Conservation (phyloP, 495 filamentous ascomycete genomes). For the Thozetella sp. region DNA sequence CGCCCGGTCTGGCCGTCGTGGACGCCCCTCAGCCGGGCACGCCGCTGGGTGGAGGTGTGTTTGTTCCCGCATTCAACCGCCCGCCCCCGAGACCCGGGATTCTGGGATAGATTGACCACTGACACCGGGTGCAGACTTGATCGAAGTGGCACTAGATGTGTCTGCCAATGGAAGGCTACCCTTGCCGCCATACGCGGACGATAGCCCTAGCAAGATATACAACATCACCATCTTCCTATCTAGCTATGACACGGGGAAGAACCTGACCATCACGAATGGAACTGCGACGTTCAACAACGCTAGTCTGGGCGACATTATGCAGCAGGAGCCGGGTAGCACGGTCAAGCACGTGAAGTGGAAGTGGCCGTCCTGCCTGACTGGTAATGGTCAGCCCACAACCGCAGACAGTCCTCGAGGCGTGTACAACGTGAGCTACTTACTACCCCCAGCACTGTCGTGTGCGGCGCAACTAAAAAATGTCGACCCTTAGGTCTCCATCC, state of each 20-base stretch:
- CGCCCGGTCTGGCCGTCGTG: slow-evolving; percentile 63
- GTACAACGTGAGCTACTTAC: slow-evolving; percentile 43
- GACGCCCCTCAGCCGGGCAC: slow-evolving; percentile 69
- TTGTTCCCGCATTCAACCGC: not conserved
- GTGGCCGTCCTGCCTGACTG: slow-evolving; percentile 67
- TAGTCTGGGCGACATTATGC: slow-evolving; percentile 62
- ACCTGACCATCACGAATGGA: slow-evolving; percentile 71
- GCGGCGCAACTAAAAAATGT: not conserved
- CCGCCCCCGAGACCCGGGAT: slow-evolving; percentile 5
- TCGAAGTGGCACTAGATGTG: slow-evolving; percentile 69
- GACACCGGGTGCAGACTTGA: slow-evolving; percentile 40
- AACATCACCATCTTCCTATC: slow-evolving; percentile 69
- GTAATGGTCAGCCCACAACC: slow-evolving; percentile 44
- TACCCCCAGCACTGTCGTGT: not conserved
- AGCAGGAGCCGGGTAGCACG: slow-evolving; percentile 61
- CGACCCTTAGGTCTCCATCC: slow-evolving; percentile 72
- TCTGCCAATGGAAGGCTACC: slow-evolving; percentile 63
- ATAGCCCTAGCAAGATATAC: slow-evolving; percentile 54
- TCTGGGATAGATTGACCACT: not conserved
- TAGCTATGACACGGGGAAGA: slow-evolving; percentile 57
- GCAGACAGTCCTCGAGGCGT: slow-evolving; percentile 39
- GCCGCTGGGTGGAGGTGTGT: slow-evolving; percentile 64
- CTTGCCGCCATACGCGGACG: slow-evolving; percentile 53
- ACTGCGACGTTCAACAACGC: slow-evolving; percentile 54
- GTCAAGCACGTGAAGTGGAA: slow-evolving; percentile 72